A percentile compares a stretch with the other conserved stretches of the same genome.
Evolutionary conservation across 1,139 yeast genomes (phyloP).

Genomic region (Debaryomyces robertsiae): DNA sequence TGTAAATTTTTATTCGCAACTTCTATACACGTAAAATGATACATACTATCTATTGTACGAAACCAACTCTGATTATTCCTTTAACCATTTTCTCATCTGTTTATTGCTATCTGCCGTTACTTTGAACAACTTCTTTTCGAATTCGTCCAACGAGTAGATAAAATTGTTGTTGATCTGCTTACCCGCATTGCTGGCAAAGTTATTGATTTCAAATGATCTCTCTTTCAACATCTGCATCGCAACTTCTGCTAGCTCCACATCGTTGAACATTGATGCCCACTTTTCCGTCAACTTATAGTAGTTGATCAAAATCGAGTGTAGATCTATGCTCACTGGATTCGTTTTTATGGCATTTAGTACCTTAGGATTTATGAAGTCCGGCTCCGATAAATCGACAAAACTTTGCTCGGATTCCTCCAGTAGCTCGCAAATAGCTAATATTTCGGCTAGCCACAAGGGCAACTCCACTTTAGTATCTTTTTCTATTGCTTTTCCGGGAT

Average conservation of each 20-base stretch:
- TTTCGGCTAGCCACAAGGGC: constrained; percentile 88
- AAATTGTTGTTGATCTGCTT: constrained; percentile 52
- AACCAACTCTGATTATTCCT: constrained; percentile 17
- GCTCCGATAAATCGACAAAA: constrained; percentile 69
- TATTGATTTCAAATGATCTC: constrained; percentile 71
- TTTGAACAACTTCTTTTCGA: constrained; percentile 64
- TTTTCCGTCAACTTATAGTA: constrained; percentile 69
- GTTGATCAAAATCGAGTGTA: constrained; percentile 66
- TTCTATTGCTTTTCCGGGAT: constrained; percentile 65
- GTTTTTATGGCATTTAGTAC: constrained; percentile 84
- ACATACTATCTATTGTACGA: constrained; percentile 9
- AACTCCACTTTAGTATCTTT: constrained; percentile 72
- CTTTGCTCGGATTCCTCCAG: constrained; percentile 46
- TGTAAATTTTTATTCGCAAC: constrained; percentile 6
- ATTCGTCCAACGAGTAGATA: constrained; percentile 70
- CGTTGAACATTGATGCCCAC: constrained; percentile 74
- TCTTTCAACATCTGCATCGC: constrained; percentile 58
- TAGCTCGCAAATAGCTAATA: constrained; percentile 60
- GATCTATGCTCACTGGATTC: constrained; percentile 65
- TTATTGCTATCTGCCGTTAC: constrained; percentile 62
- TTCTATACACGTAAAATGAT: constrained; percentile 2
- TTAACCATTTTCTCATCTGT: constrained; percentile 64
- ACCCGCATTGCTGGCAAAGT: constrained; percentile 61
- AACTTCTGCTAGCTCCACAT: constrained; percentile 59
- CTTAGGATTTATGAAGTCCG: constrained; percentile 62